phyloP scores from a whole-genome alignment of 1,284 basidiomycete genomes.

The Malassezia nana region DNA sequence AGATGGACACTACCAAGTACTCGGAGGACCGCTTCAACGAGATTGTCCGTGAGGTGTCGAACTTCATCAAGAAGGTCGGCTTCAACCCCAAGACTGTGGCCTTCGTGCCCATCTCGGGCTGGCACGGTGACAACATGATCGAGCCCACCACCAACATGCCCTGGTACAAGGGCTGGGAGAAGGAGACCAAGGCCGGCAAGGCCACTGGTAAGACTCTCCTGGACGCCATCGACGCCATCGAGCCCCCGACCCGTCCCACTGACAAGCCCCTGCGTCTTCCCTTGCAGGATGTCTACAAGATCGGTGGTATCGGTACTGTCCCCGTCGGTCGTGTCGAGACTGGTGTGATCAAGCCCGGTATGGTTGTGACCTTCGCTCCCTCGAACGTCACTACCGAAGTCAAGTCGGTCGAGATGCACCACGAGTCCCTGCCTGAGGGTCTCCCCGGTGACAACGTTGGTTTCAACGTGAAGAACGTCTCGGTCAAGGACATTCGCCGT shows the following conservation, averaged over 20 bases:
- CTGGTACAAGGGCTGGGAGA: conserved; percentile 83
- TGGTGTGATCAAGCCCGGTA: conserved; percentile 98
- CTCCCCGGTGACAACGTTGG: conserved; percentile 97
- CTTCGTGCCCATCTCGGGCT: conserved; percentile 99
- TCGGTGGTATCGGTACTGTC: conserved; percentile 99
- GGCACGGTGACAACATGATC: conserved; percentile 99
- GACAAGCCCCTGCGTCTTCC: conserved; percentile 99
- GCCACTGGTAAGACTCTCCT: conserved; percentile 98
- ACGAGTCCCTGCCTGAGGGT: conserved; percentile 95
- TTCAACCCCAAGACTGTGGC: conserved; percentile 98
- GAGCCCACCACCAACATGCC: conserved; percentile 74
- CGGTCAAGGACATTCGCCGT: conserved; percentile 99
- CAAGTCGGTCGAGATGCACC: conserved; percentile 99
- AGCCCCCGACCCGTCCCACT: conserved; percentile 87
- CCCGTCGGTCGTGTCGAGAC: conserved; percentile 99
- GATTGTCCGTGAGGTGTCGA: conserved; percentile 98
- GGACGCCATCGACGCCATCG: conserved; percentile 98
- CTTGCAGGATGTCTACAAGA: conserved; percentile 99
- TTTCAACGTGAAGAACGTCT: conserved; percentile 88
- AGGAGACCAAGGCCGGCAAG: conserved; percentile 74
- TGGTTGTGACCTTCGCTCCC: conserved; percentile 90
- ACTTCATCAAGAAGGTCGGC: conserved; percentile 99
- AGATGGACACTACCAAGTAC: conserved; percentile 99
- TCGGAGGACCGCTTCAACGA: conserved; percentile 99
- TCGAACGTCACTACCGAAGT: conserved; percentile 99